Conservation (phyloP, 2,329 filamentous ascomycete species). For the Aspergillus quadrilineatus region DNA sequence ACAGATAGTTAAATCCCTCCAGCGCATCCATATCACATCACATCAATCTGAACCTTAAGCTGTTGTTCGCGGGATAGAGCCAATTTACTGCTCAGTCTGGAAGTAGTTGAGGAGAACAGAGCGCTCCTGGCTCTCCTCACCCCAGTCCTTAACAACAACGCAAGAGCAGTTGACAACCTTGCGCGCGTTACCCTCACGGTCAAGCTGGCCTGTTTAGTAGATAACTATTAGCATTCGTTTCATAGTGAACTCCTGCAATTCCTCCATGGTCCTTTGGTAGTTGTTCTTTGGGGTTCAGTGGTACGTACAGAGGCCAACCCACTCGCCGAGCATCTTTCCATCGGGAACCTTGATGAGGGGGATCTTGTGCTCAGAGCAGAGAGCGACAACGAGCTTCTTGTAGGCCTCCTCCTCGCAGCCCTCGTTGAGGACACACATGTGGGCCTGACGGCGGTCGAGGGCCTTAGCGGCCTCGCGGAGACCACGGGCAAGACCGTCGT, state of each 20-base stretch:
- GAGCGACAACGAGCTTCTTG: conserved; percentile 99
- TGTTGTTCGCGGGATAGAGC: conserved; percentile 1
- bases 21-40: neutral
- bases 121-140: conserved; percentile 99
- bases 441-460: conserved; percentile 95
- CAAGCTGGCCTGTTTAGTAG: conserved; percentile 75
- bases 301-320: conserved; percentile 96
- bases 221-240: neutral
- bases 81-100: conserved; percentile 68
- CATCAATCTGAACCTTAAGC: conserved; percentile 1
- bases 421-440: conserved; percentile 99
- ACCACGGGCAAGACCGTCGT: conserved; percentile 98
- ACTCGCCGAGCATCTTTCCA: conserved; percentile 99
- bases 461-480: conserved; percentile 98
- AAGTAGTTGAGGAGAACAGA: conserved; percentile 99
- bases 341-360: conserved; percentile 99
- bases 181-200: conserved; percentile 98
- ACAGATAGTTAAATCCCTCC: neutral
- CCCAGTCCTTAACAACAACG: conserved; percentile 99
- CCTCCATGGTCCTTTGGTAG: neutral
- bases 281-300: neutral
- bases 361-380: conserved; percentile 99
- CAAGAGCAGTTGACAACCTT: conserved; percentile 99
- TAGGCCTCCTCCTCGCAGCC: conserved; percentile 99
- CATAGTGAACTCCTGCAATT: neutral